Percentiles rank a stretch among this genome's conserved stretches.
These are phyloP conservation scores for Phaeotremella fagi DNA, from an alignment of 768 basidiomycete genomes.

Conservation along the genomic window DNA sequence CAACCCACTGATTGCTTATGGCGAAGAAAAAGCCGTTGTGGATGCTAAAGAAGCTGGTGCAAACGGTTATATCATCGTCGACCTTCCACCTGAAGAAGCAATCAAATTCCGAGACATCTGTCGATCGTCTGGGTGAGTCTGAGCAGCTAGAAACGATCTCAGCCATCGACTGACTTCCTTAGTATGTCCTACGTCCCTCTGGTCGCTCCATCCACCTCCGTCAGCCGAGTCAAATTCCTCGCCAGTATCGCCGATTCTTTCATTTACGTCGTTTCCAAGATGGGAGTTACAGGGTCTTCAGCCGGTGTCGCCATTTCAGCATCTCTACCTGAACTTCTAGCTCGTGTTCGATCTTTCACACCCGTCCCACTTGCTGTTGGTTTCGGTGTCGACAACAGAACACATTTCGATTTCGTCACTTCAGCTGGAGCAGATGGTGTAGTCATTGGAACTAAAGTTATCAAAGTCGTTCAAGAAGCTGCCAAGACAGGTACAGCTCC, in stretches of 20 bases:
- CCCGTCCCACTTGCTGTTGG: slow-evolving; percentile 86
- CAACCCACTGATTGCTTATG: slow-evolving; percentile 91
- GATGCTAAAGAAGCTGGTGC: slow-evolving; percentile 87
- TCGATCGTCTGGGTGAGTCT: slow-evolving; percentile 65
- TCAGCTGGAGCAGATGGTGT: slow-evolving; percentile 91
- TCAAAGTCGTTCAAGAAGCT: slow-evolving; percentile 65
- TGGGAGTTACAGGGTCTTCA: slow-evolving; percentile 97
- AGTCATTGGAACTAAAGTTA: slow-evolving; percentile 84
- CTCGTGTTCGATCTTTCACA: slow-evolving; percentile 72
- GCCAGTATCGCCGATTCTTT: slow-evolving; percentile 92
- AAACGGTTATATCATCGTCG: slow-evolving; percentile 96
- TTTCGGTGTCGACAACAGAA: slow-evolving; percentile 86
- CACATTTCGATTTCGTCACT: slow-evolving; percentile 79
- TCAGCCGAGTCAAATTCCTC: slow-evolving; percentile 82
- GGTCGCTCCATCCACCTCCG: slow-evolving; percentile 87
- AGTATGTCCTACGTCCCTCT: slow-evolving; percentile 93
- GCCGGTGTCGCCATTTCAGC: slow-evolving; percentile 61
- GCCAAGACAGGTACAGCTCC: slow-evolving; percentile 51
- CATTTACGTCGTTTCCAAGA: slow-evolving; percentile 99
- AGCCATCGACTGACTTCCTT: background rate
- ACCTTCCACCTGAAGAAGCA: slow-evolving; percentile 96
- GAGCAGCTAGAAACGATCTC: background rate
- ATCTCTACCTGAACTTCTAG: slow-evolving; percentile 75
- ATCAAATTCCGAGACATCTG: slow-evolving; percentile 85
- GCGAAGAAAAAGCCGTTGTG: slow-evolving; percentile 86